Conservation (phyloP, 2,329 filamentous ascomycete species). For the Chrysoporthe cubensis region DNA sequence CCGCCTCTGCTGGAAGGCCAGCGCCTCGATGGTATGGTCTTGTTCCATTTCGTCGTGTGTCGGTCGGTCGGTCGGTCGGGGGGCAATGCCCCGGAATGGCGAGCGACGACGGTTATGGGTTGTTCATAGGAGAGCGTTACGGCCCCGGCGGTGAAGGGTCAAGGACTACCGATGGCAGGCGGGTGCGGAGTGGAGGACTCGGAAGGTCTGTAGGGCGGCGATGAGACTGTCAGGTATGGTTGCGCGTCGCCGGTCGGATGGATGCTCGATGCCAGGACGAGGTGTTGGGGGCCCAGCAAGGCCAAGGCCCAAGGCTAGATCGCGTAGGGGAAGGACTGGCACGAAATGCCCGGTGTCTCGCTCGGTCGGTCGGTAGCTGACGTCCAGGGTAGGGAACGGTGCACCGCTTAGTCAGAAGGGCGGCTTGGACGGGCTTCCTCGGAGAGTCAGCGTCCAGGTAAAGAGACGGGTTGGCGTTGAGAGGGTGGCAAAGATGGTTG, state of each 20-base stretch:
- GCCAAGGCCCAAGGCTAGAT: not conserved
- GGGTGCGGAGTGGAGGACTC: no score
- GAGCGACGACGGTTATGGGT: conserved; percentile 18
- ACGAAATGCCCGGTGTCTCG: not conserved
- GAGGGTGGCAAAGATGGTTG: not conserved
- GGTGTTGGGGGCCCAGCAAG: not conserved
- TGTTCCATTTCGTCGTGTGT: conserved; percentile 25
- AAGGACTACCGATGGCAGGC: not conserved
- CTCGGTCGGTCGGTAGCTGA: not conserved
- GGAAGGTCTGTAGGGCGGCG: not conserved
- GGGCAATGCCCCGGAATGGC: conserved; percentile 24
- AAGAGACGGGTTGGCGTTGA: not conserved
- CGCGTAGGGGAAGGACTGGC: not conserved
- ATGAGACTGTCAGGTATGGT: not conserved
- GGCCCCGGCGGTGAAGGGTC: not conserved
- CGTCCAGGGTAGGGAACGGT: not conserved
- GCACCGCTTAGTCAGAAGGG: conserved; percentile 2
- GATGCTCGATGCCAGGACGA: not conserved
- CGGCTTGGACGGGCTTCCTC: not conserved
- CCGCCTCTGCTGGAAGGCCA: conserved; percentile 21
- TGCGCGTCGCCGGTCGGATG: not conserved
- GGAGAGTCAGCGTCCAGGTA: not conserved
- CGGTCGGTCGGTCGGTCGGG: not conserved
- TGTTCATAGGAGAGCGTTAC: conserved; percentile 23
- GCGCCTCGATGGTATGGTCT: conserved; percentile 19